Percentiles rank a stretch among this genome's conserved stretches.
Evolutionary conservation across 2,329 filamentous ascomycete species (phyloP).

Genomic region (Periglandula ipomoeae): DNA sequence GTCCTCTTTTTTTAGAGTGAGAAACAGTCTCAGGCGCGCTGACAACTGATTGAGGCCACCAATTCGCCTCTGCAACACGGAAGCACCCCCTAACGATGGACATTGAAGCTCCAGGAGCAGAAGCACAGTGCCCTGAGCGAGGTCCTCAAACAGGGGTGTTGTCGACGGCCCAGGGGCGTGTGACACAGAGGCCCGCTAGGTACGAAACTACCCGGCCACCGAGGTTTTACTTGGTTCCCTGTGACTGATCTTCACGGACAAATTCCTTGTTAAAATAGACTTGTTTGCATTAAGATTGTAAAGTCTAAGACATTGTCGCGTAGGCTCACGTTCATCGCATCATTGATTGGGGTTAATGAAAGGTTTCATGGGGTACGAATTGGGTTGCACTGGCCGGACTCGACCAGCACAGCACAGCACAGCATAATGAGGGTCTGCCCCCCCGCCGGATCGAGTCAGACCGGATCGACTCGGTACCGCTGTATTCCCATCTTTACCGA

Average conservation of each 20-base stretch:
- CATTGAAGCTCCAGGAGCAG: too few species aligned
- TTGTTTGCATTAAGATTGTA: constrained; percentile 11
- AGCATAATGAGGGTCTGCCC: neutral
- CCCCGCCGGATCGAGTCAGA: neutral
- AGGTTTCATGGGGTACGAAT: neutral
- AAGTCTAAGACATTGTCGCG: constrained; percentile 11
- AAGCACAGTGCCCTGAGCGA: neutral
- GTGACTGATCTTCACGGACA: neutral
- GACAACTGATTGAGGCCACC: neutral
- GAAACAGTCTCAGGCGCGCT: neutral
- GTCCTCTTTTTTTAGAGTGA: neutral
- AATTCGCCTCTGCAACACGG: neutral
- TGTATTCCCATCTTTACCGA: neutral
- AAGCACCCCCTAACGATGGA: too few species aligned
- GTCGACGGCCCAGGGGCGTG: too few species aligned
- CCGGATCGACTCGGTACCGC: neutral
- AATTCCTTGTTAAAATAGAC: constrained; percentile 11
- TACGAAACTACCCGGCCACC: neutral
- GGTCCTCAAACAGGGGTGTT: too few species aligned
- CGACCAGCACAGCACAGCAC: neutral
- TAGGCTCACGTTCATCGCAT: neutral
- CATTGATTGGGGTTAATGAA: neutral
- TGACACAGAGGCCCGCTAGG: neutral
- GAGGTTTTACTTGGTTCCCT: neutral
- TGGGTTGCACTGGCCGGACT: neutral